These are phyloP conservation scores for Rosa hybrid DNA, from an alignment of 331 rosid species.

Conservation along the genomic window DNA sequence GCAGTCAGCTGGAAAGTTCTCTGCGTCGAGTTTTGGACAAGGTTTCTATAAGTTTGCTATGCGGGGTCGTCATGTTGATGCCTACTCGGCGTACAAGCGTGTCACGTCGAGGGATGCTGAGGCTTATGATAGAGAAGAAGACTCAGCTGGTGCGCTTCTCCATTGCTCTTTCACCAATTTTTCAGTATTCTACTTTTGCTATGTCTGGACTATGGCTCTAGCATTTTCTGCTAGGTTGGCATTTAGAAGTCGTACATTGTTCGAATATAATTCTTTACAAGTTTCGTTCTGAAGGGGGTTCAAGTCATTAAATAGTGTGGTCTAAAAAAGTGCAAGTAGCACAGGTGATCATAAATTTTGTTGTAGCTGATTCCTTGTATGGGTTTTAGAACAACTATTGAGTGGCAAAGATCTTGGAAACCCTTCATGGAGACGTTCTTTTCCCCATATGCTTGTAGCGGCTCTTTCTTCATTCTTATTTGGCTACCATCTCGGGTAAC, in stretches of 20 bases:
- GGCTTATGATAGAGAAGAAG: conserved; percentile 50
- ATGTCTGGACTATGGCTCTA: background rate
- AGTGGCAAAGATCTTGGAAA: conserved; percentile 44
- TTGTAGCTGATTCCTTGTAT: conserved; percentile 26
- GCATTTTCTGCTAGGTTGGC: background rate
- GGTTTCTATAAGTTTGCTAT: conserved; percentile 44
- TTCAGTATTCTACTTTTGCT: background rate
- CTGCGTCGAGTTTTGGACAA: conserved; percentile 29
- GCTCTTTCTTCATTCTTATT: conserved; percentile 70
- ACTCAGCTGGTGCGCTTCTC: conserved; percentile 39
- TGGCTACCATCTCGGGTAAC: conserved; percentile 83
- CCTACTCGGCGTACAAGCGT: conserved; percentile 42
- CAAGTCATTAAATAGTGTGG: background rate
- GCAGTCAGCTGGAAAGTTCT: conserved; percentile 30
- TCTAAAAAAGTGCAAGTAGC: background rate
- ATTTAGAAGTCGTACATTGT: background rate
- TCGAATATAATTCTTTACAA: too few relatives aligned
- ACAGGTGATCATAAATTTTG: conserved; percentile 20
- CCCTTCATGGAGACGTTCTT: conserved; percentile 64
- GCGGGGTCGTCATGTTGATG: conserved; percentile 62
- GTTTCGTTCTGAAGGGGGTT: too few relatives aligned
- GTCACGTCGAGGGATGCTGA: conserved; percentile 46
- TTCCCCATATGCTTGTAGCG: conserved; percentile 71
- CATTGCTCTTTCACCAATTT: conserved; percentile 12
- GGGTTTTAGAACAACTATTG: conserved; percentile 38